Evolutionary conservation across 192 early-diverging fungal genomes (phyloP).

Genomic region (Coemansia sp.): DNA sequence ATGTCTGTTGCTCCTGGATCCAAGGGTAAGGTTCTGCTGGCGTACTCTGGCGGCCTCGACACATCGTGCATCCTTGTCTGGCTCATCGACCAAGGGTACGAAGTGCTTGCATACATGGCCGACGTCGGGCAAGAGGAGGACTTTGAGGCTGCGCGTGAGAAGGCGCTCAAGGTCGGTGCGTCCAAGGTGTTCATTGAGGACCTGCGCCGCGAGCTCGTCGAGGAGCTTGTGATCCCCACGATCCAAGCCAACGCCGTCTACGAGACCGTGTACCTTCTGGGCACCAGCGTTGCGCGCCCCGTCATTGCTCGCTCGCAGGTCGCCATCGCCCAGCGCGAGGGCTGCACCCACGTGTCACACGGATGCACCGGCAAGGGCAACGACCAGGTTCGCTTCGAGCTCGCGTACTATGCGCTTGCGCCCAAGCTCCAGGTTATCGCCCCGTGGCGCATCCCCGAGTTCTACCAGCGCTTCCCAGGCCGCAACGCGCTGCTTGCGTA

Average conservation of each 20-base stretch:
- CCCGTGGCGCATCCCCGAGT: constrained; percentile 93
- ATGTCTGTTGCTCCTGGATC: constrained; percentile 56
- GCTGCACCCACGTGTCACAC: constrained; percentile 96
- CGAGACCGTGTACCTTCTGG: constrained; percentile 94
- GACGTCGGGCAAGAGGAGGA: constrained; percentile 99
- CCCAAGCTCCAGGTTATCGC: constrained; percentile 95
- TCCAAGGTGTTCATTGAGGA: constrained; percentile 96
- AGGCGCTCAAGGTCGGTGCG: constrained; percentile 93
- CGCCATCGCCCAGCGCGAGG: constrained; percentile 88
- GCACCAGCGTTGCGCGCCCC: constrained; percentile 96
- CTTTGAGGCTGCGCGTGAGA: constrained; percentile 88
- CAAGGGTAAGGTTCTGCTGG: constrained; percentile 88
- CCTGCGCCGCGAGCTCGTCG: constrained; percentile 89
- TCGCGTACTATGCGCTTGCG: constrained; percentile 95
- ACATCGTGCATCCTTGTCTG: constrained; percentile 99
- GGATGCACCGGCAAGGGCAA: constrained; percentile 99
- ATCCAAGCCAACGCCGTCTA: constrained; percentile 95
- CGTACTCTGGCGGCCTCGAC: constrained; percentile 98
- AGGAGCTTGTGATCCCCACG: constrained; percentile 88
- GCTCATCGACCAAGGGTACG: constrained; percentile 97
- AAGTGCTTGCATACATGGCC: constrained; percentile 96
- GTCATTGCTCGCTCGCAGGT: constrained; percentile 91
- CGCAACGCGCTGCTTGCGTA: constrained; percentile 89
- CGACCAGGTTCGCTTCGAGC: constrained; percentile 99
- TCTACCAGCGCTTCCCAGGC: constrained; percentile 95